Conservation (phyloP, 352 stramenopile species). For the Globisporangium ultimum region DNA sequence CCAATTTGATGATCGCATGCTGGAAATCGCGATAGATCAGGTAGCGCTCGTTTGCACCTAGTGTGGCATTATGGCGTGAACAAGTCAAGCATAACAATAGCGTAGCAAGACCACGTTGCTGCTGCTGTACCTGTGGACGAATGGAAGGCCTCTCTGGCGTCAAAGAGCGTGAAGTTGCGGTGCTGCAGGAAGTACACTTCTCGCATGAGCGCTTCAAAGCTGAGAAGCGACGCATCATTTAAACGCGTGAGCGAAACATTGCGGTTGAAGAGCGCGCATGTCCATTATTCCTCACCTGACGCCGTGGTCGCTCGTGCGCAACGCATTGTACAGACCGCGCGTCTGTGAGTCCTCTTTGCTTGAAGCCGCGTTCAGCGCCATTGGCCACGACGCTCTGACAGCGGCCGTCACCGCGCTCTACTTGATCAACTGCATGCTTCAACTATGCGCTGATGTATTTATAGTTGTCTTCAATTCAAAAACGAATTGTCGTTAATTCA, state of each 20-base stretch:
- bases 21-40: conserved; percentile 61
- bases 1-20: conserved; percentile 42
- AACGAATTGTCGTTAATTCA: too few relatives aligned
- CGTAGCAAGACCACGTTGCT: not conserved
- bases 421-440: not conserved
- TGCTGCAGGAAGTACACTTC: conserved; percentile 69
- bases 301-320: conserved; percentile 46
- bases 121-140: conserved; percentile 36
- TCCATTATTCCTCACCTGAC: conserved; percentile 24
- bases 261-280: not conserved
- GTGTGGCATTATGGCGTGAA: not conserved
- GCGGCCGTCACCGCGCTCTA: too few relatives aligned
- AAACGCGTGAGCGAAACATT: too few relatives aligned
- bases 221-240: not conserved
- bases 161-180: conserved; percentile 55
- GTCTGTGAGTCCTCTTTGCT: conserved; percentile 30
- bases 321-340: conserved; percentile 47
- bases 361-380: conserved; percentile 9
- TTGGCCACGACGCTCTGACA: not conserved
- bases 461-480: too few relatives aligned
- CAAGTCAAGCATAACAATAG: not conserved
- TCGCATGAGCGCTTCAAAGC: conserved; percentile 38
- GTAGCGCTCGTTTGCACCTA: conserved; percentile 41
- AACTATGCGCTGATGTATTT: not conserved
- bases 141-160: conserved; percentile 58